Evolutionary conservation across 1,284 basidiomycete species (phyloP), one percentile per base, ranked within the genome.

Genomic region (Ganoderma sinense): DNA sequence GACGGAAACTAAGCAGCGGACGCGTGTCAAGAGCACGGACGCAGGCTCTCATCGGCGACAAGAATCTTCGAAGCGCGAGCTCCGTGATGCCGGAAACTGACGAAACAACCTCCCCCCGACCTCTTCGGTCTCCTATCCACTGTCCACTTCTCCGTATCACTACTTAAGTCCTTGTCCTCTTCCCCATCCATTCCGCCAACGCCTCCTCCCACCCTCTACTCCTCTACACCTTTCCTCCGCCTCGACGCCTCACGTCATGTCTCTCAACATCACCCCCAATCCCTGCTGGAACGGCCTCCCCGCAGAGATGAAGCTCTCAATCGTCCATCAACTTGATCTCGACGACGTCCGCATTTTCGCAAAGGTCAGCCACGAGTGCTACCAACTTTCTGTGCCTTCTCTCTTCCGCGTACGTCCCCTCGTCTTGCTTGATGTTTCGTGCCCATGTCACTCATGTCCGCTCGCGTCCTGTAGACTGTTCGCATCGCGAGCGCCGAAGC

Each of bases 261-360:
- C 62, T 64, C 56, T 60, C 55, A 29, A 31, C 72, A 43, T 68
- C 23, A 62, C 39, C 58, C 55, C 70, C 53, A 31, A 43, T 40
- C 62, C 68, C 5, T 71, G 72, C 41, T 93, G 91, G 91, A 74
- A 82, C 68, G 56, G 78, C 45, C 88, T 93, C 73, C 91, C 91
- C 51, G 80, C 82, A 0, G 92, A 93, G 74, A 88, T 93, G 79
- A 88, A 89, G 79, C 83, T 90, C 74, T 81, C 86, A 39, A 76
- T 93, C 77, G 80, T 89, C 60, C 85, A 84, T 53, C 78, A 81
- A 66, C 86, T 93, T 76, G 84, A 85, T 62, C 71, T 77, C 31
- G 8, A 65, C 48, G 79, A 82, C 45, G 83, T 90, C 64, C 77
- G 78, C 40, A 74, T 84, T 33, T 76, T 89, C 71, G 82, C 85